Percentiles rank a stretch among this genome's conserved stretches.
These are phyloP conservation scores for Saccharomyces hybrid DNA, from an alignment of 1,139 yeast genomes.

Conservation along the genomic window DNA sequence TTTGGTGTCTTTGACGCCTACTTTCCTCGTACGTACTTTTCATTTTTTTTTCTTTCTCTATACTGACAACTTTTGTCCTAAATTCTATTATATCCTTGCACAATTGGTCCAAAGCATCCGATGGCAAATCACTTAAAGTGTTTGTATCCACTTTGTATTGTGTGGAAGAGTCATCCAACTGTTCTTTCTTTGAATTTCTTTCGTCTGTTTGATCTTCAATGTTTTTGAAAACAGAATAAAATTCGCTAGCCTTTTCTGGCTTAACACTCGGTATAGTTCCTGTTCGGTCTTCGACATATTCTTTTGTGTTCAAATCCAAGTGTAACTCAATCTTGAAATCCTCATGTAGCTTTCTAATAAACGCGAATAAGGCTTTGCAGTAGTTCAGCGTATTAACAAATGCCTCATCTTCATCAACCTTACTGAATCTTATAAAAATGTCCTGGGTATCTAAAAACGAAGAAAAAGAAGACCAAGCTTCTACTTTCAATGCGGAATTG, in stretches of 20 bases:
- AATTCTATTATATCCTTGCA: slow-evolving; percentile 54
- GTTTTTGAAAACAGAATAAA: not conserved
- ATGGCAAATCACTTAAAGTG: slow-evolving; percentile 58
- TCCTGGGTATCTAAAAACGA: slow-evolving; percentile 15
- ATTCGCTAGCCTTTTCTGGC: slow-evolving; percentile 4
- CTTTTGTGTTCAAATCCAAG: slow-evolving; percentile 17
- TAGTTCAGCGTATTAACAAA: slow-evolving; percentile 5
- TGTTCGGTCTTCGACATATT: slow-evolving; percentile 12
- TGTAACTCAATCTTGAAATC: slow-evolving; percentile 8
- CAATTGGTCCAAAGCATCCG: slow-evolving; percentile 48
- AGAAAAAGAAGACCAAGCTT: slow-evolving; percentile 8
- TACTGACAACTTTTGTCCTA: slow-evolving; percentile 50
- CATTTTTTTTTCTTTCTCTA: slow-evolving; percentile 50
- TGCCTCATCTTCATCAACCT: slow-evolving; percentile 4
- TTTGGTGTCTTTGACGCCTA: slow-evolving; percentile 42
- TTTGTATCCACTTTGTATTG: slow-evolving; percentile 51
- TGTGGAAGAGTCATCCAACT: slow-evolving; percentile 3
- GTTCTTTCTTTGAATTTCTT: slow-evolving; percentile 5
- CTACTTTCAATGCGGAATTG: not conserved
- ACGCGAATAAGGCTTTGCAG: slow-evolving; percentile 2
- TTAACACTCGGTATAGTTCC: not conserved
- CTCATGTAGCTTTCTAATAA: not conserved
- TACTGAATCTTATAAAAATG: slow-evolving; percentile 15
- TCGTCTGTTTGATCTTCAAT: slow-evolving; percentile 1
- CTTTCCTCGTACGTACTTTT: slow-evolving; percentile 47